A percentile compares a stretch with the other conserved stretches of the same genome.
These are phyloP conservation scores for Aspergillus affinis DNA, from an alignment of 495 filamentous ascomycete species.

Conservation along the genomic window DNA sequence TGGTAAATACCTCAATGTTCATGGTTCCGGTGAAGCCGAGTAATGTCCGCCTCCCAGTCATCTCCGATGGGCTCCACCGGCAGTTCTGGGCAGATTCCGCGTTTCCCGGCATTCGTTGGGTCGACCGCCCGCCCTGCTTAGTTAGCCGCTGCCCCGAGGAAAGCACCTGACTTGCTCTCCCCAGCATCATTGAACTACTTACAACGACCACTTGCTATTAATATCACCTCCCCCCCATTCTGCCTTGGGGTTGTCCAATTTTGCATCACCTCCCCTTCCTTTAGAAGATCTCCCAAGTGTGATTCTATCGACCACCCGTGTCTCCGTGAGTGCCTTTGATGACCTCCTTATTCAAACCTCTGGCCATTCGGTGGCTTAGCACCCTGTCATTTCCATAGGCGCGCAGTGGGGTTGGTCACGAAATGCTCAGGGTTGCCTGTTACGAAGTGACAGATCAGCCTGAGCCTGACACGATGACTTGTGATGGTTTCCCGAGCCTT, in stretches of 20 bases:
- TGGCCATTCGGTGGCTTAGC: constrained; percentile 5
- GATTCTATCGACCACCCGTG: constrained; percentile 2
- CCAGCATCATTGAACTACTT: constrained; percentile 7
- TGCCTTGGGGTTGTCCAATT: constrained; percentile 5
- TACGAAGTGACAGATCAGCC: constrained; percentile 12
- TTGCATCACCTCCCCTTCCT: constrained; percentile 7
- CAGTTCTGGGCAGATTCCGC: constrained; percentile 1
- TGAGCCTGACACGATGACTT: constrained; percentile 7
- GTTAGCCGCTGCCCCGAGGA: background rate
- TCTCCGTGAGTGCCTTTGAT: constrained; percentile 18
- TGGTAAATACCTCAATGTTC: background rate
- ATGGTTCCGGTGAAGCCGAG: background rate
- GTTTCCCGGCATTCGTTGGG: constrained; percentile 5
- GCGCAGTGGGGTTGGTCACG: constrained; percentile 22
- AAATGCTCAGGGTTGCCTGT: constrained; percentile 13
- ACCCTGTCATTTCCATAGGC: constrained; percentile 12
- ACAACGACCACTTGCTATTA: constrained; percentile 15
- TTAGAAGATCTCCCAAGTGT: background rate
- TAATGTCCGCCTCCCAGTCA: background rate
- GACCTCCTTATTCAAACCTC: constrained; percentile 1
- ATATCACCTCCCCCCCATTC: constrained; percentile 15
- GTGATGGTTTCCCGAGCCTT: background rate
- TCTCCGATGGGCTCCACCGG: background rate
- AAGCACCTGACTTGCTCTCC: constrained; percentile 2
- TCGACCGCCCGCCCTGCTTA: constrained; percentile 6